These are phyloP conservation scores for Solanum bukasovii DNA, from an alignment of 257 asterid genomes.

Conservation along the genomic window DNA sequence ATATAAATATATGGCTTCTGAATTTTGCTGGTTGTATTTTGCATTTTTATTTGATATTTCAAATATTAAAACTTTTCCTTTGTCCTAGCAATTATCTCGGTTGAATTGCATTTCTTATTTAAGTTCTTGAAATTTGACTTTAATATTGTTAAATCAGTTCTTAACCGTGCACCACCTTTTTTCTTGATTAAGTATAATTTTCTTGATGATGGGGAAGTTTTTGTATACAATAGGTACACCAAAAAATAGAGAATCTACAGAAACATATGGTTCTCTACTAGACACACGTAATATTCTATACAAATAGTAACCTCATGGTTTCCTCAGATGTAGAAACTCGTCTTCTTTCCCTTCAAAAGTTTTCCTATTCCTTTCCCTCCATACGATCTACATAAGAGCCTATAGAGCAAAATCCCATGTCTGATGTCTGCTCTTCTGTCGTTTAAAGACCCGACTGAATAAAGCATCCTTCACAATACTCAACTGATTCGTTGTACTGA, in stretches of 20 bases:
- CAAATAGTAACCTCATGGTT: neutral
- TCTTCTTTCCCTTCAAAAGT: neutral
- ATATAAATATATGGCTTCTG: neutral
- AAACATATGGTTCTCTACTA: neutral
- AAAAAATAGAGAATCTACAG: neutral
- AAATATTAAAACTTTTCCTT: neutral
- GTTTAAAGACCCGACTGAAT: neutral
- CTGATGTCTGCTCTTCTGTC: neutral
- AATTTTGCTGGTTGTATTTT: neutral
- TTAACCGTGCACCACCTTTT: neutral
- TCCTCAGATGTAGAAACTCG: neutral
- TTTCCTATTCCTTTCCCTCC: neutral
- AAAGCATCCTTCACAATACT: neutral
- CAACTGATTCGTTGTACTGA: neutral
- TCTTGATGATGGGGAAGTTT: neutral
- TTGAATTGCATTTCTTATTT: neutral
- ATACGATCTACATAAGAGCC: neutral
- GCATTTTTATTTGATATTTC: neutral
- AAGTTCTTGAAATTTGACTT: neutral
- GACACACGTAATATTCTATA: neutral
- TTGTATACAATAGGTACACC: neutral
- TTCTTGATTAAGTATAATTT: neutral
- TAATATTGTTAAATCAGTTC: neutral
- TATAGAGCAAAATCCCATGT: neutral
- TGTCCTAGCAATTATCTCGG: neutral